Evolutionary conservation across 345 rosid species (phyloP).

Genomic region (Rhodomyrtus tomentosa): DNA sequence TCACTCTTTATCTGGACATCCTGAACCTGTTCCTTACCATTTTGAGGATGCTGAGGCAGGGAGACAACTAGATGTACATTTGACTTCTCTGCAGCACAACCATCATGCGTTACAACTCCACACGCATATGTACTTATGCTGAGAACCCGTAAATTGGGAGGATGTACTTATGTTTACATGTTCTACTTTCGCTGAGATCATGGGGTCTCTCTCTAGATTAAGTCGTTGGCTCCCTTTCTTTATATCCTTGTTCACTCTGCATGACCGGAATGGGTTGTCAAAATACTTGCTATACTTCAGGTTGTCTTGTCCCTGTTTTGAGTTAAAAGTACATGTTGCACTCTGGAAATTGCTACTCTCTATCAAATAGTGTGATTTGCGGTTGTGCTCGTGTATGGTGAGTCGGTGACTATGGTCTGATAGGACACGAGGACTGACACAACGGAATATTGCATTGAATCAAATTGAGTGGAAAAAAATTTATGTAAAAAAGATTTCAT

Average conservation of each 20-base stretch:
- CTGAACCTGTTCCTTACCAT: slow-evolving; percentile 86
- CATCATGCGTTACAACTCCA: neutral
- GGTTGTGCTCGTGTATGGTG: neutral
- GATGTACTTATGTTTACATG: neutral
- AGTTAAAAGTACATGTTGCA: neutral
- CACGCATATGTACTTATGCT: neutral
- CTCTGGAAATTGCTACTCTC: neutral
- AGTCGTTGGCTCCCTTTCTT: neutral
- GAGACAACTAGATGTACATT: slow-evolving; percentile 28
- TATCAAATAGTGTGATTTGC: neutral
- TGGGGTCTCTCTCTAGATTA: neutral
- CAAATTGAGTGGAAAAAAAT: neutral
- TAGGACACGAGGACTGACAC: neutral
- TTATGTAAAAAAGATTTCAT: no score
- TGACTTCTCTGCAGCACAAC: neutral
- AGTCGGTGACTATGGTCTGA: neutral
- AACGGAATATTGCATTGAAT: neutral
- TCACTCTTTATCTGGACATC: slow-evolving; percentile 77
- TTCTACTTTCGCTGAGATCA: neutral
- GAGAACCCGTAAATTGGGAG: neutral
- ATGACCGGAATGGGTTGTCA: neutral
- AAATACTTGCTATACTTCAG: neutral
- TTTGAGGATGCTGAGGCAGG: slow-evolving; percentile 59
- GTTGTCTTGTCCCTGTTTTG: no score
- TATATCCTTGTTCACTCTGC: neutral